These are phyloP conservation scores for Yamadazyma nakazawae DNA, from an alignment of 805 yeast species.

Conservation along the genomic window DNA sequence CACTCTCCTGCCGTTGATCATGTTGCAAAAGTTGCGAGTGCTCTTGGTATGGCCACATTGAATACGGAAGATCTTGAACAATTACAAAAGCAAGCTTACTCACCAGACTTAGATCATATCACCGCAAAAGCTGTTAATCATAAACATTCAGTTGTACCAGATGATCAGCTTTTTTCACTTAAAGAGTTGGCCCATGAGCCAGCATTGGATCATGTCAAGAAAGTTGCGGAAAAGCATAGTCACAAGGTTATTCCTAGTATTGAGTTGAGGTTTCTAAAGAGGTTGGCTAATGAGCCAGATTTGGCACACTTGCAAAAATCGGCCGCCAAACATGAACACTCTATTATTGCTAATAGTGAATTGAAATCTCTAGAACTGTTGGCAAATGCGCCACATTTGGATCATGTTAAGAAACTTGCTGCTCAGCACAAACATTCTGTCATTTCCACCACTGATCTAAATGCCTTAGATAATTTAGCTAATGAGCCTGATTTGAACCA, in stretches of 20 bases:
- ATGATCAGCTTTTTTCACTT: slow-evolving; percentile 13
- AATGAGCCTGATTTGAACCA: slow-evolving; percentile 17
- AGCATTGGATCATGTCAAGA: slow-evolving; percentile 7
- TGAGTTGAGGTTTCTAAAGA: slow-evolving; percentile 18
- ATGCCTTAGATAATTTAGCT: slow-evolving; percentile 15
- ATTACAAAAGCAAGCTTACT: not conserved
- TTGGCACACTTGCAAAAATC: slow-evolving; percentile 17
- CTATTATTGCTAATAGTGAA: not conserved
- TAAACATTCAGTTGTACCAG: slow-evolving; percentile 13
- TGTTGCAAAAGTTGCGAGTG: slow-evolving; percentile 9
- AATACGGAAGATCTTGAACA: slow-evolving; percentile 2
- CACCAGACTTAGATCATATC: slow-evolving; percentile 17
- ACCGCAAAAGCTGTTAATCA: slow-evolving; percentile 13
- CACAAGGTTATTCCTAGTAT: slow-evolving; percentile 17
- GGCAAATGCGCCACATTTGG: slow-evolving; percentile 22
- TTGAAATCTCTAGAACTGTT: not conserved
- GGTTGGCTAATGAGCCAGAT: slow-evolving; percentile 14
- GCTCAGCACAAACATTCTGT: slow-evolving; percentile 11
- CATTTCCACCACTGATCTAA: slow-evolving; percentile 11
- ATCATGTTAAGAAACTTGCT: slow-evolving; percentile 23
- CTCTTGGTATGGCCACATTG: slow-evolving; percentile 9
- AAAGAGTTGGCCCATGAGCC: slow-evolving; percentile 7
- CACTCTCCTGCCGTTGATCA: slow-evolving; percentile 16
- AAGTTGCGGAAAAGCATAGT: slow-evolving; percentile 1
- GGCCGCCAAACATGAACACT: slow-evolving; percentile 13